phyloP scores from a whole-genome alignment of 441 rosid genomes.

The Adansonia grandidieri region DNA sequence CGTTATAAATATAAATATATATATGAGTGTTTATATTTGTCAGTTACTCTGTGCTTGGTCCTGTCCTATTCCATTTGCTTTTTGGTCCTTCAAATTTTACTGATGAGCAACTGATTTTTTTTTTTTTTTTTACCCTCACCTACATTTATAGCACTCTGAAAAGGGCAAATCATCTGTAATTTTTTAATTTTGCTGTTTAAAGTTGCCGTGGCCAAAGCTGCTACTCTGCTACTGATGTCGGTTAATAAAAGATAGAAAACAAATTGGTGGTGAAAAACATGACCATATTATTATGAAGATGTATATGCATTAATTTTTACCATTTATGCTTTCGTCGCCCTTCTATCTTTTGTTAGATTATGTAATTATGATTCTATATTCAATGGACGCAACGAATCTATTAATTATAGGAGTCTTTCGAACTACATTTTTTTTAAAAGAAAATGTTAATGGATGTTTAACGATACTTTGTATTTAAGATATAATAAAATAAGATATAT shows the following conservation, averaged over 20 bases:
- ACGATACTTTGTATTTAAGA: too few species aligned
- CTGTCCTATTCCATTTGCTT: not conserved
- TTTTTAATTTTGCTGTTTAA: not conserved
- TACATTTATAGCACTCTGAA: not conserved
- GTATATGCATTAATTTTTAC: not conserved
- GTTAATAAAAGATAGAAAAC: not conserved
- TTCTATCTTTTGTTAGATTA: not conserved
- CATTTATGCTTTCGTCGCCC: not conserved
- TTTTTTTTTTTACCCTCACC: not conserved
- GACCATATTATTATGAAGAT: not conserved
- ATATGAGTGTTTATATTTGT: not conserved
- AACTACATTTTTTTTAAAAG: too few species aligned
- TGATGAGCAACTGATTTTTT: not conserved
- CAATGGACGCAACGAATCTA: not conserved
- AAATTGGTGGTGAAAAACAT: not conserved
- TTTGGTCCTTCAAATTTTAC: not conserved
- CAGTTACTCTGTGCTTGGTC: not conserved
- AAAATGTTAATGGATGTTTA: too few species aligned
- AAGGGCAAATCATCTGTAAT: not conserved
- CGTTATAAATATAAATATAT: too few species aligned
- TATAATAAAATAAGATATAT: too few species aligned
- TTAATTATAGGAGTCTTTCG: not conserved
- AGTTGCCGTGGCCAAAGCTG: not conserved
- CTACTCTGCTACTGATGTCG: not conserved
- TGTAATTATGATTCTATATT: not conserved